Conservation (phyloP, 768 basidiomycete species). For the Agaricus subrufescens region DNA sequence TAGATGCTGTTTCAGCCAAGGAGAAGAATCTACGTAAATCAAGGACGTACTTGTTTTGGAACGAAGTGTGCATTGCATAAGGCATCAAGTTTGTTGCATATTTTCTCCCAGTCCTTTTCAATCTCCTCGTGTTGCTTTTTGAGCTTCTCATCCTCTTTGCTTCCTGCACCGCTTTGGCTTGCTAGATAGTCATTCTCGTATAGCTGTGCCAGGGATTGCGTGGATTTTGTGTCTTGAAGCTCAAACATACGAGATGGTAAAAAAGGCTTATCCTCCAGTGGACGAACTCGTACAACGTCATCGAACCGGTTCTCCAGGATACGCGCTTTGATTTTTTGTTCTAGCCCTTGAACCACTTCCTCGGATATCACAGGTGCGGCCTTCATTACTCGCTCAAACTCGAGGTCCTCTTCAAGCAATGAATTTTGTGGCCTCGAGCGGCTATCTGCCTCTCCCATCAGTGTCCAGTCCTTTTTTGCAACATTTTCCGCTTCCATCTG, state of each 20-base stretch:
- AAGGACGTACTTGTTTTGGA: conserved; percentile 75
- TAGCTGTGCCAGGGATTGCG: conserved; percentile 89
- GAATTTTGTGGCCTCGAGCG: conserved; percentile 85
- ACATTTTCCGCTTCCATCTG: conserved; percentile 84
- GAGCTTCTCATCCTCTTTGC: conserved; percentile 87
- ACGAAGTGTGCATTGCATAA: conserved; percentile 93
- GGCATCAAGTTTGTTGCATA: conserved; percentile 87
- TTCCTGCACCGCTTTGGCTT: conserved; percentile 50
- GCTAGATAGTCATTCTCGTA: conserved; percentile 91
- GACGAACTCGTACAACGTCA: conserved; percentile 83
- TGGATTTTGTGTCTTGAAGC: conserved; percentile 82
- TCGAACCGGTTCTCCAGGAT: conserved; percentile 86
- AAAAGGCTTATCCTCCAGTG: conserved; percentile 81
- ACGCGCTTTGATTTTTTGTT: conserved; percentile 86
- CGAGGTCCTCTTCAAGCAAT: conserved; percentile 88
- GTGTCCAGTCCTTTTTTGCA: conserved; percentile 85
- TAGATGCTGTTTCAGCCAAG: conserved; percentile 24
- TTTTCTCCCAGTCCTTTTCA: conserved; percentile 75
- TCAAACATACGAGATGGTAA: conserved; percentile 88
- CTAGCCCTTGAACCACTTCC: conserved; percentile 73
- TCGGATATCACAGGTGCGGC: conserved; percentile 88
- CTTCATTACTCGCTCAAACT: conserved; percentile 89
- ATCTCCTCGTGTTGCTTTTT: conserved; percentile 88
- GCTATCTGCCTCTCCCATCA: conserved; percentile 86
- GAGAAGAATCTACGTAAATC: not conserved